Evolutionary conservation across 164 flowering plant species (phyloP).

Genomic region (Cinnamomum chago): DNA sequence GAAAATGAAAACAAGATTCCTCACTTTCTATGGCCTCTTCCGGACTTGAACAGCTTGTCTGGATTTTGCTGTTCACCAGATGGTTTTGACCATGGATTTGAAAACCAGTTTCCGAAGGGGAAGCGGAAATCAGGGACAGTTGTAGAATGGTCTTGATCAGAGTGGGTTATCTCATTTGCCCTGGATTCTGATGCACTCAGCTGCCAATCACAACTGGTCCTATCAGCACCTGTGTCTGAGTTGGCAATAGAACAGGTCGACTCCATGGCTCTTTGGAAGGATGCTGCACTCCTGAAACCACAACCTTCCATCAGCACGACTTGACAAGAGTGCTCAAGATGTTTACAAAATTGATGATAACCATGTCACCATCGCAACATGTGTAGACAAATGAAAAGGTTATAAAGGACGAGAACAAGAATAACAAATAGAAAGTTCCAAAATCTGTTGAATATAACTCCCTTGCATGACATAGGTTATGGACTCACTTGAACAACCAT

Average conservation of each 20-base stretch:
- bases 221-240: constrained; percentile 18
- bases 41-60: constrained; percentile 13
- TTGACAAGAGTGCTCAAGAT: neutral
- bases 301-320: neutral
- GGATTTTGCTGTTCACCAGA: constrained; percentile 15
- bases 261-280: constrained; percentile 44
- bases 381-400: neutral
- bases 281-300: constrained; percentile 73
- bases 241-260: constrained; percentile 24
- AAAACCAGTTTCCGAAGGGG: constrained; percentile 65
- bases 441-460: neutral
- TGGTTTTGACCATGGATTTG: constrained; percentile 37
- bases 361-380: too few relatives aligned
- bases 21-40: constrained; percentile 28
- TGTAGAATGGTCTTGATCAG: constrained; percentile 16
- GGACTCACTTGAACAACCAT: too few relatives aligned
- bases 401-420: neutral
- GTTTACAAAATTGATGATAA: neutral
- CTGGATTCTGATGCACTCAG: constrained; percentile 20
- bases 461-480: neutral
- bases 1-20: neutral
- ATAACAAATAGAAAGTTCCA: neutral
- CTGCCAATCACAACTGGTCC: constrained; percentile 13
- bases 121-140: constrained; percentile 26
- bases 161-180: constrained; percentile 19